These are phyloP conservation scores for Pleurotus cornucopiae DNA, from an alignment of 768 basidiomycete species.

Conservation along the genomic window DNA sequence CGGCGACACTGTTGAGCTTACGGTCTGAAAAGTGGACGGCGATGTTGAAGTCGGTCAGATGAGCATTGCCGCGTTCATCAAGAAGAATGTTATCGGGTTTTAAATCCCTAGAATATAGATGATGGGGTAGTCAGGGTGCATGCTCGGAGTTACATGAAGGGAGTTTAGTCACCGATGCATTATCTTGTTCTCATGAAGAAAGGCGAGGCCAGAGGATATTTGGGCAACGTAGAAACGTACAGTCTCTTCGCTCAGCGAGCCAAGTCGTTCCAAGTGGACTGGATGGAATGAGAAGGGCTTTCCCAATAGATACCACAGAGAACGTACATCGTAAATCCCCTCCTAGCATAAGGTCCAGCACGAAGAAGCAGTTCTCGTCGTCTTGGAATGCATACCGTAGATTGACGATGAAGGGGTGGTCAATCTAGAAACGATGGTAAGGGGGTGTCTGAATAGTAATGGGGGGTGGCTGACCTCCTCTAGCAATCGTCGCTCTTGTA, in stretches of 20 bases:
- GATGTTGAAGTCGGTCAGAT: slow-evolving; percentile 98
- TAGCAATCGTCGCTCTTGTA: slow-evolving; percentile 90
- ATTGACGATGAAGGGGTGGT: slow-evolving; percentile 94
- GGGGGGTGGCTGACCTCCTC: slow-evolving; percentile 69
- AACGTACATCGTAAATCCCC: slow-evolving; percentile 88
- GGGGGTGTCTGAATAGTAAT: neutral
- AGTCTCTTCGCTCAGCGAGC: slow-evolving; percentile 66
- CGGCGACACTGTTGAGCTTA: slow-evolving; percentile 86
- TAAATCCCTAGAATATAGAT: slow-evolving; percentile 59
- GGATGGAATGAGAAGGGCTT: neutral
- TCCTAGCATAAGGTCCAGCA: slow-evolving; percentile 94
- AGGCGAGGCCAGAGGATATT: slow-evolving; percentile 81
- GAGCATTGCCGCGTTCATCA: slow-evolving; percentile 93
- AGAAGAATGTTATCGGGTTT: slow-evolving; percentile 98
- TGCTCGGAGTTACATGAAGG: slow-evolving; percentile 12
- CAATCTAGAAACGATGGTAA: slow-evolving; percentile 51
- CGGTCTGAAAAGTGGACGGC: slow-evolving; percentile 94
- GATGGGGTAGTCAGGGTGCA: slow-evolving; percentile 14
- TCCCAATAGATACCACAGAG: neutral
- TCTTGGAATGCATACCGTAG: slow-evolving; percentile 96
- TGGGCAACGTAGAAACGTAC: slow-evolving; percentile 90
- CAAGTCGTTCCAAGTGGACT: slow-evolving; percentile 90
- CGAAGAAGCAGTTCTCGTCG: slow-evolving; percentile 98
- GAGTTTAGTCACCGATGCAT: slow-evolving; percentile 79
- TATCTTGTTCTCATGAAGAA: slow-evolving; percentile 88